Evolutionary conservation across 148 eudicot species (phyloP).

Genomic region (Persicaria tinctoria): DNA sequence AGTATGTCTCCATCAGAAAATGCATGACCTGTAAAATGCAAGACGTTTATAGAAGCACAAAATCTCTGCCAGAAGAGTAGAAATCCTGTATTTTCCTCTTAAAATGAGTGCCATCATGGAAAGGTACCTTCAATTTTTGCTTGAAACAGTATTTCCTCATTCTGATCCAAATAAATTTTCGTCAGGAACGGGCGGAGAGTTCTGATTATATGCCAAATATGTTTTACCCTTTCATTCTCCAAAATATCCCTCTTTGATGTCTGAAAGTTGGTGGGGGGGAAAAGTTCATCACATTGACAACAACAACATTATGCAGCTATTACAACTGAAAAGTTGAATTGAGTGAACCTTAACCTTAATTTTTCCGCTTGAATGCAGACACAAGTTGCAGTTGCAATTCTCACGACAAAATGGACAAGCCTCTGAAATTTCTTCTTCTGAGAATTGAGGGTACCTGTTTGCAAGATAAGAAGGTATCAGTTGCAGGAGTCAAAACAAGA

Average conservation of each 20-base stretch:
- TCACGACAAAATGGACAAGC: conserved; percentile 66
- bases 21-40: conserved; percentile 6
- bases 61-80: neutral
- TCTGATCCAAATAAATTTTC: conserved; percentile 51
- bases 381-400: conserved; percentile 69
- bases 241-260: conserved; percentile 42
- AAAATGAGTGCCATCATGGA: neutral
- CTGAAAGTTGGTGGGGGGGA: conserved; percentile 23
- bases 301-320: neutral
- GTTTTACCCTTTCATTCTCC: conserved; percentile 38
- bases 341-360: conserved; percentile 33
- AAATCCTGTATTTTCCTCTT: neutral
- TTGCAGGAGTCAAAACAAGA: conserved; percentile 5
- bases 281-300: neutral
- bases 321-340: neutral
- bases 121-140: conserved; percentile 42
- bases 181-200: conserved; percentile 50
- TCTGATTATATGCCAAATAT: conserved; percentile 46
- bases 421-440: conserved; percentile 53
- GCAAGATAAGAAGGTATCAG: neutral
- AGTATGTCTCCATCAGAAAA: conserved; percentile 22
- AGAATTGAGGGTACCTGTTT: conserved; percentile 52
- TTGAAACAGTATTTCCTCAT: conserved; percentile 46
- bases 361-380: conserved; percentile 47
- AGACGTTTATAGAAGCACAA: neutral